phyloP scores from a whole-genome alignment of 305 asterid species.

The Rubia occidens region DNA sequence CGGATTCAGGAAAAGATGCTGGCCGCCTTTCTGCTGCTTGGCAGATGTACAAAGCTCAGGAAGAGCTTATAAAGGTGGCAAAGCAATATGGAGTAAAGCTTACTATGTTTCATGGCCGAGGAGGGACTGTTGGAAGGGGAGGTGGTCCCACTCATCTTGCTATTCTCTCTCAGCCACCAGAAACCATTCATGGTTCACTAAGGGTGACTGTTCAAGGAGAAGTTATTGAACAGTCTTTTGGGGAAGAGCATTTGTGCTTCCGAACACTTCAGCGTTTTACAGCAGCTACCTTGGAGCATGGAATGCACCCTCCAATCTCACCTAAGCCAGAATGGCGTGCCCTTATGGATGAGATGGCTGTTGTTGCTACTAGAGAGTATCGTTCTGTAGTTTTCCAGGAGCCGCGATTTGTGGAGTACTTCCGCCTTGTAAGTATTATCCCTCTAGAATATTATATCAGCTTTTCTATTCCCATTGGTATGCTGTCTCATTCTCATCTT shows the following conservation, averaged over 20 bases:
- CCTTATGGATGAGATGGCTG: constrained; percentile 78
- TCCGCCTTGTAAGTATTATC: constrained; percentile 63
- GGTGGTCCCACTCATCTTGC: constrained; percentile 97
- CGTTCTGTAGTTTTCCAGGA: constrained; percentile 77
- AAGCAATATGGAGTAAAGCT: constrained; percentile 70
- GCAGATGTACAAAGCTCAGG: constrained; percentile 85
- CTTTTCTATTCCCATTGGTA: neutral
- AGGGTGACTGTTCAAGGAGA: constrained; percentile 93
- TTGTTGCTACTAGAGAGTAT: constrained; percentile 63
- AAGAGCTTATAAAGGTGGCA: constrained; percentile 79
- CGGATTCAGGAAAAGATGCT: constrained; percentile 89
- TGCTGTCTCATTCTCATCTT: neutral
- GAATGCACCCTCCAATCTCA: constrained; percentile 73
- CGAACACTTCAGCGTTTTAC: constrained; percentile 80
- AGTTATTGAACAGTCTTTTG: constrained; percentile 76
- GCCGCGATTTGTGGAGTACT: constrained; percentile 86
- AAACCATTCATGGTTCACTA: constrained; percentile 74
- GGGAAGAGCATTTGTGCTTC: constrained; percentile 85
- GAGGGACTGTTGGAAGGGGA: constrained; percentile 85
- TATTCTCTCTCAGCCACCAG: constrained; percentile 86
- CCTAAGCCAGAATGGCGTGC: constrained; percentile 91
- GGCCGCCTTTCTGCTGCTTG: constrained; percentile 93
- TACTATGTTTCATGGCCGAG: constrained; percentile 82
- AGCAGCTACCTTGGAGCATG: constrained; percentile 91
- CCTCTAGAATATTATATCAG: neutral